These are phyloP conservation scores for Elaphomyces granulatus DNA, from an alignment of 495 filamentous ascomycete species.

Conservation along the genomic window DNA sequence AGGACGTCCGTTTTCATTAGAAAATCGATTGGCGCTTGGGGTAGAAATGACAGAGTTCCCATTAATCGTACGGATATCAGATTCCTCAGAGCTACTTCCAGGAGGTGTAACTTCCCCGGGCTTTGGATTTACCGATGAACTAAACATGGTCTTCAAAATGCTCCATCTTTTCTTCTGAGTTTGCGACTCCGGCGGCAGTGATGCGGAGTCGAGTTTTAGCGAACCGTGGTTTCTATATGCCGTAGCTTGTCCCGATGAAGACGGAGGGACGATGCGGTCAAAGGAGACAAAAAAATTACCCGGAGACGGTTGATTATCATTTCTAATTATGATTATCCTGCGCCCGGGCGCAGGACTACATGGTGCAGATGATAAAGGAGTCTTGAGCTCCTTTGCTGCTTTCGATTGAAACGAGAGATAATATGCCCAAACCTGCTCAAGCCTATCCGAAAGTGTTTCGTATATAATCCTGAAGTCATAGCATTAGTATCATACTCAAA, in stretches of 20 bases:
- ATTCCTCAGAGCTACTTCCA: conserved; percentile 27
- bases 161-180: conserved; percentile 50
- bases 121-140: conserved; percentile 16
- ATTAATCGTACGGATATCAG: conserved; percentile 19
- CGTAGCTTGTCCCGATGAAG: conserved; percentile 23
- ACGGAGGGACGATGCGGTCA: conserved; percentile 41
- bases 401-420: conserved; percentile 58
- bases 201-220: conserved; percentile 15
- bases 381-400: conserved; percentile 38
- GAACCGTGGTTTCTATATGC: conserved; percentile 26
- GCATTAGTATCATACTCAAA: conserved; percentile 1
- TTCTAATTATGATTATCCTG: conserved; percentile 80
- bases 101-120: conserved; percentile 18
- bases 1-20: neutral
- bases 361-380: conserved; percentile 57
- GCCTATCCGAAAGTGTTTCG: conserved; percentile 47
- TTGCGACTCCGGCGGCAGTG: conserved; percentile 7
- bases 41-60: neutral
- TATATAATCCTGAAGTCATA: conserved; percentile 38
- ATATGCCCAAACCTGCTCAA: conserved; percentile 63
- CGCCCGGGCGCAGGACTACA: conserved; percentile 84
- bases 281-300: conserved; percentile 48
- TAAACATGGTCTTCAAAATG: conserved; percentile 54
- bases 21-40: neutral
- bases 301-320: conserved; percentile 51